Evolutionary conservation across 108 stramenopile genomes (phyloP).

Genomic region (Pseudonitzschia delicatissima): DNA sequence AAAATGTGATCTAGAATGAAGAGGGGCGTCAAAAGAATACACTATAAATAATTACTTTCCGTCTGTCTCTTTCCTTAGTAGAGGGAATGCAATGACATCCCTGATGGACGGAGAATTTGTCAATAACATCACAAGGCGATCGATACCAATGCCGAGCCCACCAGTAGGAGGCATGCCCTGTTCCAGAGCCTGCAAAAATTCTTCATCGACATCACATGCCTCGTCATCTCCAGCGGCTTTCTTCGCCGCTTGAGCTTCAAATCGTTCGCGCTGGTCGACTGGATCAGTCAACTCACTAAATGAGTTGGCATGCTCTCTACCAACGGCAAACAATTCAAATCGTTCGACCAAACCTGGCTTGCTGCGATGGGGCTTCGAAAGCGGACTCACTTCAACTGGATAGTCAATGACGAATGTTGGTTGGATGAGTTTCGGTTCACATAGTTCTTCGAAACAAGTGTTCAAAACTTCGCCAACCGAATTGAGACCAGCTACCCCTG

Average conservation of each 20-base stretch:
- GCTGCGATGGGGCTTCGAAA: slow-evolving; percentile 94
- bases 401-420: slow-evolving; percentile 99
- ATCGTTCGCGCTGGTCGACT: slow-evolving; percentile 92
- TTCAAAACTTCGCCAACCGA: slow-evolving; percentile 92
- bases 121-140: slow-evolving; percentile 96
- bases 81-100: slow-evolving; percentile 98
- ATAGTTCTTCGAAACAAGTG: slow-evolving; percentile 94
- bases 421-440: slow-evolving; percentile 92
- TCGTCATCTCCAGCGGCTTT: slow-evolving; percentile 96
- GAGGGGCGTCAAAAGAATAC: too few relatives aligned
- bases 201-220: slow-evolving; percentile 97
- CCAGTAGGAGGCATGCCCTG: slow-evolving; percentile 99
- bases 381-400: slow-evolving; percentile 94
- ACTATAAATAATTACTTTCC: slow-evolving; percentile 20
- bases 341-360: slow-evolving; percentile 93
- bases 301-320: slow-evolving; percentile 95
- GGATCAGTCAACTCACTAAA: slow-evolving; percentile 98
- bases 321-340: slow-evolving; percentile 96
- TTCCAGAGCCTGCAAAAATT: slow-evolving; percentile 93
- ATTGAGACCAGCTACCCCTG: slow-evolving; percentile 54
- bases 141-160: slow-evolving; percentile 98
- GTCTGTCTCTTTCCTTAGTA: slow-evolving; percentile 65
- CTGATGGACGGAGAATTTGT: slow-evolving; percentile 95
- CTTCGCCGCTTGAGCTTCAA: slow-evolving; percentile 94
- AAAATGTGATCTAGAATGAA: too few relatives aligned